Evolutionary conservation across 169 alveolate genomes (phyloP).

Genomic region (Plasmodium yoelii): DNA sequence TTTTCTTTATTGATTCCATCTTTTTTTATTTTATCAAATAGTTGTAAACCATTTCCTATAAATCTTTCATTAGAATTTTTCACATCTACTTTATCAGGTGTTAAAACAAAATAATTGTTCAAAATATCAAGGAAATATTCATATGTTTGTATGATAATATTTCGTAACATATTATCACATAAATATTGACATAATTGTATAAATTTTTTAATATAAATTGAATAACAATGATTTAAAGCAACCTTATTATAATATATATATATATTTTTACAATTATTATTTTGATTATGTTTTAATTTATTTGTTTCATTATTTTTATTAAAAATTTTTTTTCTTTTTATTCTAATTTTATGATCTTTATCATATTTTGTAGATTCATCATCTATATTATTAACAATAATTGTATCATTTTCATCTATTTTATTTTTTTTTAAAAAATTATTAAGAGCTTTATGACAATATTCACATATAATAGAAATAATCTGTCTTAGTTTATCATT

Average conservation of each 20-base stretch:
- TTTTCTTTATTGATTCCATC: not conserved
- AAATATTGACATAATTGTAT: slow-evolving; percentile 47
- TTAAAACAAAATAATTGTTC: slow-evolving; percentile 15
- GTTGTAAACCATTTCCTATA: not conserved
- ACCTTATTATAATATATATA: slow-evolving; percentile 44
- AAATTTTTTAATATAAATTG: slow-evolving; percentile 33
- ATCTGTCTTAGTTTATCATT: slow-evolving; percentile 29
- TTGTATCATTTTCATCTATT: not conserved
- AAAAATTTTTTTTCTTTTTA: not conserved
- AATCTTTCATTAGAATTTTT: not conserved
- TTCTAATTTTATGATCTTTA: not conserved
- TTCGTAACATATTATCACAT: slow-evolving; percentile 40
- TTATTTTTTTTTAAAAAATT: slow-evolving; percentile 12
- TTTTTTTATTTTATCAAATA: too few relatives aligned
- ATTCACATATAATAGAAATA: slow-evolving; percentile 15
- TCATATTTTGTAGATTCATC: not conserved
- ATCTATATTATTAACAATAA: not conserved
- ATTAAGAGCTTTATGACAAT: slow-evolving; percentile 30
- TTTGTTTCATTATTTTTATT: not conserved
- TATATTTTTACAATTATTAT: not conserved
- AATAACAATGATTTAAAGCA: slow-evolving; percentile 41
- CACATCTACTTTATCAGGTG: not conserved
- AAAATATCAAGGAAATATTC: slow-evolving; percentile 14
- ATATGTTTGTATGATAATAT: slow-evolving; percentile 30
- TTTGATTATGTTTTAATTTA: not conserved